These are phyloP conservation scores for Agaricus blazei DNA, from an alignment of 768 basidiomycete species.

Conservation along the genomic window DNA sequence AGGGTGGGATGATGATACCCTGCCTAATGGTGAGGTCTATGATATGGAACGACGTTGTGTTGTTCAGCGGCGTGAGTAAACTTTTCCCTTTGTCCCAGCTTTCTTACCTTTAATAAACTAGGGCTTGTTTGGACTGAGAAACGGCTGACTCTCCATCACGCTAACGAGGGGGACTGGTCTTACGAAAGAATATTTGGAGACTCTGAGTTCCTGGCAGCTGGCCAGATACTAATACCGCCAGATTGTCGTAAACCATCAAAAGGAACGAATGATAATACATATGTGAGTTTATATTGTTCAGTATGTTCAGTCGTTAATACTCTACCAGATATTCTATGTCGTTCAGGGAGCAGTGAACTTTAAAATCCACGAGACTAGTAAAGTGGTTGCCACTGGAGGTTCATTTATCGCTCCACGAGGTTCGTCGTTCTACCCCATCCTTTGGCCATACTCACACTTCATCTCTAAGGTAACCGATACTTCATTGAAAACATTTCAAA, in stretches of 20 bases:
- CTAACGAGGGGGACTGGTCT: constrained; percentile 64
- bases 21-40: constrained; percentile 58
- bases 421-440: constrained; percentile 23
- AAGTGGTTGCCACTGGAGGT: constrained; percentile 75
- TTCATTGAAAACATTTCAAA: constrained; percentile 83
- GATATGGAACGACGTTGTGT: constrained; percentile 61
- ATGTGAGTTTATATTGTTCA: constrained; percentile 17
- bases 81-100: background rate
- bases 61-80: constrained; percentile 62
- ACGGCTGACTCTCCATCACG: constrained; percentile 57
- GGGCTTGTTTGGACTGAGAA: constrained; percentile 76
- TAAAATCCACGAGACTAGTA: constrained; percentile 73
- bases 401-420: constrained; percentile 92
- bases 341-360: constrained; percentile 88
- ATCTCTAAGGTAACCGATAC: constrained; percentile 74
- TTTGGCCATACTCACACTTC: background rate
- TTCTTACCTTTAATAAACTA: constrained; percentile 22
- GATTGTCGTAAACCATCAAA: constrained; percentile 82
- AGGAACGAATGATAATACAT: constrained; percentile 86
- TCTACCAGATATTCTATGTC: constrained; percentile 50
- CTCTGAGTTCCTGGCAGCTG: constrained; percentile 86
- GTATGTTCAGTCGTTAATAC: background rate
- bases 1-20: constrained; percentile 85
- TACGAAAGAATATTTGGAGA: constrained; percentile 94
- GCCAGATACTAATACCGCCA: constrained; percentile 79